These are phyloP conservation scores for Dryadomyces quercus-mongolicae DNA, from an alignment of 2,329 filamentous ascomycete species.

Conservation along the genomic window DNA sequence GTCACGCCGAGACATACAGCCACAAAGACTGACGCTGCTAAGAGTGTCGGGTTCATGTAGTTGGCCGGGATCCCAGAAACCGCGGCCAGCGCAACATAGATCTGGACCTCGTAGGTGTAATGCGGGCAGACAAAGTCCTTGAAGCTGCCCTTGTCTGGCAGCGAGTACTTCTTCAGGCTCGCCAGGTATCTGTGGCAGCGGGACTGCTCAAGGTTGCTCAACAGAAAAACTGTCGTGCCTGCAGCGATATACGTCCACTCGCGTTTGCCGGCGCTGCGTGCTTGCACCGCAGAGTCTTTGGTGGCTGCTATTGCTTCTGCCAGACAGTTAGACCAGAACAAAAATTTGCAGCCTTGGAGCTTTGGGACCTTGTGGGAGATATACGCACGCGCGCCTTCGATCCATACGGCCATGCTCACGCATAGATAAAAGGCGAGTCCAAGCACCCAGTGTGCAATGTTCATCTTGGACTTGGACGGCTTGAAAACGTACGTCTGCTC, in stretches of 20 bases:
- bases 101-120: conserved; percentile 76
- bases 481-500: conserved; percentile 58
- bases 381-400: conserved; percentile 61
- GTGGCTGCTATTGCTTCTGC: conserved; percentile 12
- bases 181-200: conserved; percentile 60
- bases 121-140: conserved; percentile 68
- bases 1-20: conserved; percentile 70
- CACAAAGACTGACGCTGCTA: conserved; percentile 62
- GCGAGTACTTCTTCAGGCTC: conserved; percentile 65
- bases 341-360: no score
- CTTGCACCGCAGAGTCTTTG: conserved; percentile 12
- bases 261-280: neutral
- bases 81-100: conserved; percentile 71
- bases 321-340: neutral
- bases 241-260: conserved; percentile 35
- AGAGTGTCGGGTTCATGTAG: conserved; percentile 59
- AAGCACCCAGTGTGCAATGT: conserved; percentile 69
- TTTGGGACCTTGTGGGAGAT: no score
- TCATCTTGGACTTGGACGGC: conserved; percentile 67
- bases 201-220: conserved; percentile 63
- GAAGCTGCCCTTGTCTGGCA: conserved; percentile 66
- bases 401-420: conserved; percentile 68
- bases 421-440: conserved; percentile 66
- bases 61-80: conserved; percentile 57
- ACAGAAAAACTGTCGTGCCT: conserved; percentile 51